Evolutionary conservation across 2,329 filamentous ascomycete species (phyloP).

Genomic region (Aureobasidium vineae): DNA sequence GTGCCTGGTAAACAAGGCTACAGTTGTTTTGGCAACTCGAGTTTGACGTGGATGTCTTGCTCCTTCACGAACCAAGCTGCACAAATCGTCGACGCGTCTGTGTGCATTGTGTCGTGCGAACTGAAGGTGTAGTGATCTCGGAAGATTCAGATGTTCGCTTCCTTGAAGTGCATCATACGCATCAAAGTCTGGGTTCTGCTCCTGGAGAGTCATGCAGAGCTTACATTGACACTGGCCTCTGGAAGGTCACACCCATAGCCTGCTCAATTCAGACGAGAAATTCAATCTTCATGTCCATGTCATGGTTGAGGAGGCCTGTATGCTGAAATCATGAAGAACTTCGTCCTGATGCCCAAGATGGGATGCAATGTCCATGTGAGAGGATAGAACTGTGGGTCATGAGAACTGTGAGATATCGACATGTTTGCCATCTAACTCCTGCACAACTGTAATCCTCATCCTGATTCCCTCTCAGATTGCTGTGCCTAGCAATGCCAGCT

Average conservation of each 20-base stretch:
- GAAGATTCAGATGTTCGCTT: not conserved
- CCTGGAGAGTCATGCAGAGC: not conserved
- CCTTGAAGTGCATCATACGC: not conserved
- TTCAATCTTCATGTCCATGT: not conserved
- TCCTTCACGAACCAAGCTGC: not conserved
- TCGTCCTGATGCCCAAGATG: not conserved
- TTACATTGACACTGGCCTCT: not conserved
- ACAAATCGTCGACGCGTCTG: not conserved
- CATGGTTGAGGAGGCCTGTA: not conserved
- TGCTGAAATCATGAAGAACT: not conserved
- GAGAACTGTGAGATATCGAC: not conserved
- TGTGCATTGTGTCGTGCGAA: not conserved
- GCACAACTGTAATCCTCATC: not conserved
- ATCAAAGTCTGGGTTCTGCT: not conserved
- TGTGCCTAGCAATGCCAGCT: not conserved
- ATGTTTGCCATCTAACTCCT: not conserved
- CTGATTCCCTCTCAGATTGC: not conserved
- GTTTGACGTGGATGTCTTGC: not conserved
- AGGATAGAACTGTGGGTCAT: not conserved
- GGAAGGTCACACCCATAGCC: not conserved
- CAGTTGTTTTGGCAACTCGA: not conserved
- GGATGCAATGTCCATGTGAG: not conserved
- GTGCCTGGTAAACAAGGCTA: not conserved
- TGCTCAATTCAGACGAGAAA: not conserved
- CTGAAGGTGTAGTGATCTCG: not conserved